Percentiles rank a stretch among this genome's conserved stretches.
Evolutionary conservation across 2,329 filamentous ascomycete species (phyloP).

Genomic region (Fusarium globosum): DNA sequence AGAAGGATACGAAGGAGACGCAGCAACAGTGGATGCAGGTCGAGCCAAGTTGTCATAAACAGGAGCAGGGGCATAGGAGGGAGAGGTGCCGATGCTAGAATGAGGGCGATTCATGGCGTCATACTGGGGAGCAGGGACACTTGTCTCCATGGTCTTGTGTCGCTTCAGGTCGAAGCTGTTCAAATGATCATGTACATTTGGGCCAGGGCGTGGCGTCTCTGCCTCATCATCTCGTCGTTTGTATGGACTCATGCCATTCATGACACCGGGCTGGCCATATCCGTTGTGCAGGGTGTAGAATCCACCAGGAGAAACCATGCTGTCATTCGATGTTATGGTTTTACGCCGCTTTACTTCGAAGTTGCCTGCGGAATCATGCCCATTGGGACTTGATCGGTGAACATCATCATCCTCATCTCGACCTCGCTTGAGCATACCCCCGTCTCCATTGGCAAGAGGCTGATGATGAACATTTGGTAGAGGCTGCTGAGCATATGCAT

Average conservation of each 20-base stretch:
- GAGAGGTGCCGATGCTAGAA: constrained; percentile 56
- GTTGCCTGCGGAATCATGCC: constrained; percentile 53
- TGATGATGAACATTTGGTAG: constrained; percentile 48
- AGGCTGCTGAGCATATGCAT: constrained; percentile 72
- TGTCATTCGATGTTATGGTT: constrained; percentile 62
- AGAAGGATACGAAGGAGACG: constrained; percentile 44
- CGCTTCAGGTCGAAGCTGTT: constrained; percentile 76
- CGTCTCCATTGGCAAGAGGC: constrained; percentile 68
- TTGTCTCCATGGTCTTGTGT: constrained; percentile 78
- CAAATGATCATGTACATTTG: constrained; percentile 53
- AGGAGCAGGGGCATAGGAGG: constrained; percentile 18
- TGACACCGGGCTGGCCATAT: constrained; percentile 48
- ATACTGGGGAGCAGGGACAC: constrained; percentile 62
- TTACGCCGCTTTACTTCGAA: constrained; percentile 82
- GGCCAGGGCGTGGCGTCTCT: constrained; percentile 68
- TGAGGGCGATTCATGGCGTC: constrained; percentile 62
- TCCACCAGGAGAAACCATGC: constrained; percentile 17
- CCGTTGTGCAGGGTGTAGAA: constrained; percentile 24
- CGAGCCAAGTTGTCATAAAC: constrained; percentile 21
- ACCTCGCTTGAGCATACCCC: constrained; percentile 58
- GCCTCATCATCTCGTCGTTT: constrained; percentile 71
- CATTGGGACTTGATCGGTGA: constrained; percentile 55
- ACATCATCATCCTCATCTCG: constrained; percentile 66
- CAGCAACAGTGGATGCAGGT: constrained; percentile 24
- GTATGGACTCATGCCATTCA: constrained; percentile 68